Evolutionary conservation across 129 eudicot species (phyloP), one percentile per base, ranked within the genome.

Genomic region (Pittosporum tobira): DNA sequence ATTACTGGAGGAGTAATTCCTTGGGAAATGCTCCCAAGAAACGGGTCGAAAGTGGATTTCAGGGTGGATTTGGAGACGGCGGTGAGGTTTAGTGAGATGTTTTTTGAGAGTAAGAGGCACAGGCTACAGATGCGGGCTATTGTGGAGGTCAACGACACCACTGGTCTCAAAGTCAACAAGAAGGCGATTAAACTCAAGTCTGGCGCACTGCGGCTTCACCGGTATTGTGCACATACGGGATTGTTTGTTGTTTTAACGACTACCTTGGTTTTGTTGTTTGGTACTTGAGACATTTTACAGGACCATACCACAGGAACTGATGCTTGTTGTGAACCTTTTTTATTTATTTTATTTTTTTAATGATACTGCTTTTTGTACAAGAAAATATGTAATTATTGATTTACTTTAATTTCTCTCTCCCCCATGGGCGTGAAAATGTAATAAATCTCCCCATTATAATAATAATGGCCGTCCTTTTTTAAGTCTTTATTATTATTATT

Each of bases 131-230:
- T 85, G 7, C 75, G 81, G n/a, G 79, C 79, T 25, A 69, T 73
- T 21, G 76, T 85, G 64, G 42, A 1, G 20, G 95, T 87, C 48
- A 64, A 67, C 48, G 71, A 45, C 13, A 11, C 20, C 4, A 34
- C 40, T 0, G 95, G 95, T 6, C 51, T 64, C 73, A 77, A 79
- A 62, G 81, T 57, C 34, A 45, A 53, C 20, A 73, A 68, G 71
- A 82, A 82, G 54, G 88, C 82, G 10, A 65, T 82, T 2, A 62
- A 73, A 63, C 76, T 87, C 68, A 82, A 58, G 45, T 86, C 95
- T 26, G 77, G 79, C 49, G 71, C 69, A 3, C 74, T 81, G 29
- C 76, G 46, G 50, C 46, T 21, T 2, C 5, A 13, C 5, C 15
- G 31, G 37, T 24, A 34, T 25, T 24, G 51, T 56, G 51, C 34